Evolutionary conservation across 176 grass and related monocot genomes (phyloP), one percentile per base, ranked within the genome.

Genomic region (Panicum miliaceum): DNA sequence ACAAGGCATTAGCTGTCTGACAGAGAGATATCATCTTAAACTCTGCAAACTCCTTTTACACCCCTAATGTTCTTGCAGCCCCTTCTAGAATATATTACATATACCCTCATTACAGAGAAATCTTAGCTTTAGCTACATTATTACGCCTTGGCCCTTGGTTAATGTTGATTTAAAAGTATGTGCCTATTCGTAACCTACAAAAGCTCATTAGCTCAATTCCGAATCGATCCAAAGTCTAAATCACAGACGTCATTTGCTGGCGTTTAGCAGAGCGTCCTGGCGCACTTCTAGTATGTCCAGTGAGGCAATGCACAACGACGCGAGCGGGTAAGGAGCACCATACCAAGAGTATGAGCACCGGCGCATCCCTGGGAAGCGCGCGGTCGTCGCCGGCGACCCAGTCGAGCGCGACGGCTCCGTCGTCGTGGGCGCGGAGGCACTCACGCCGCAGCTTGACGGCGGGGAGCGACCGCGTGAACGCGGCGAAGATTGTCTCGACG

Each of bases 401-500:
- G 76, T 98, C 96, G 76, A 98, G 89, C 18, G 93, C 89, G 36
- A 98, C 59, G 37, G 93, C 83, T 12, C 96, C 96, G 48, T 90
- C 87, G 81, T 98, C 96, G 23, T 76, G 84, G 9, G 93, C 83
- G 77, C 93, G 85, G 29, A 98, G 85, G 87, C 93, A 95, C 37
- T 98, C 77, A 48, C 96, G 89, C 18, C 83, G 81, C 34, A 98
- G 86, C 6, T 60, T 46, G 53, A 98, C 93, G 36, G 8, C 62
- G 26, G 96, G 96, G 68, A 81, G 87, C 40, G 91, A 92, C 12
- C 96, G 85, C 61, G 79, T 84, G 81, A 95, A 81, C 46, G 96
- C 75, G n/a, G 93, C 85, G 85, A 95, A 95, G 70, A 95, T 98
- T 76, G 96, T 98, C 83, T 98, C 96, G 15, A 90, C 85, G 77